Conservation (phyloP, 2,329 filamentous ascomycete species). For the Trichoderma sp. region DNA sequence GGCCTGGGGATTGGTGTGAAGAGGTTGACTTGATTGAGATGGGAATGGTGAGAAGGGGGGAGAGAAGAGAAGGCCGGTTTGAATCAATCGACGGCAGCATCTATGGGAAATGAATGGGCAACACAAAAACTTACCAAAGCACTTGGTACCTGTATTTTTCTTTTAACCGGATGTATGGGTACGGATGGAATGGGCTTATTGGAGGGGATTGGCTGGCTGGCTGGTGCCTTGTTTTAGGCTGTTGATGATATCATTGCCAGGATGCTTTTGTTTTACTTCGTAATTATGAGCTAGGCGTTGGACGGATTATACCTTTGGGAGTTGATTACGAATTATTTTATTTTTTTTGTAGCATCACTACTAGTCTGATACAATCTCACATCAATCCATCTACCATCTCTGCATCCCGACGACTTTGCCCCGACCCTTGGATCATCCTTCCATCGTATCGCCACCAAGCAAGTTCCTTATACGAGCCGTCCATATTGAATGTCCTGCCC, state of each 20-base stretch:
- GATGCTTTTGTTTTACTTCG: background rate
- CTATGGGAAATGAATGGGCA: background rate
- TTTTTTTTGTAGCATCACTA: background rate
- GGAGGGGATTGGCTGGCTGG: background rate
- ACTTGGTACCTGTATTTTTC: background rate
- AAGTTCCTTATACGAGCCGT: background rate
- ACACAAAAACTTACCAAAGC: background rate
- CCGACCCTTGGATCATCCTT: too few relatives aligned
- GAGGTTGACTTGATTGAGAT: background rate
- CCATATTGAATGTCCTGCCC: too few relatives aligned
- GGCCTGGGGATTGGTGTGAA: conserved; percentile 27
- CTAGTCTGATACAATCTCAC: background rate
- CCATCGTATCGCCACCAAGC: too few relatives aligned
- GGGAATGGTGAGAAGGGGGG: background rate
- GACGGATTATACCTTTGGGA: background rate
- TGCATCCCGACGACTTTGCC: too few relatives aligned
- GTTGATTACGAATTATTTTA: background rate
- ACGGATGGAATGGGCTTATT: background rate
- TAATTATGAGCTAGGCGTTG: background rate
- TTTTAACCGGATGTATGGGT: background rate
- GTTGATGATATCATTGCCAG: background rate
- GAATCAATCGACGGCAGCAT: background rate
- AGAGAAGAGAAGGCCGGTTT: background rate
- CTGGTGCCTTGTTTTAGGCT: background rate
- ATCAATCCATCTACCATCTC: background rate